Base-by-base conservation (phyloP, 768 basidiomycete genomes). In the Tricholoma saponaceum region DNA sequence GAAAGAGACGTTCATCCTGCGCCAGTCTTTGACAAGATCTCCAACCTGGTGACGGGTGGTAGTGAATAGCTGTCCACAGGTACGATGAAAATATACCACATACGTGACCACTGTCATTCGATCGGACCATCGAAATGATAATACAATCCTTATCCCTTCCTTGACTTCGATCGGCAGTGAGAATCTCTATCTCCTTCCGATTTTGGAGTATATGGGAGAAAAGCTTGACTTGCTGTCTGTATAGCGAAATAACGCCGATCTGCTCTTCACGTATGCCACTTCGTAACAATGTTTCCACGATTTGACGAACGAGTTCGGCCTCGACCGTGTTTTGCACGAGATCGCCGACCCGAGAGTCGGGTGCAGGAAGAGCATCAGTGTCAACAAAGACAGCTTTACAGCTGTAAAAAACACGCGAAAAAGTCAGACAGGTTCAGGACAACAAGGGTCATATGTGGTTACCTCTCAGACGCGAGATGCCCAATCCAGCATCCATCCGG, bases 111-210 rank as follows among this genome's bases (percentile, higher is more conserved):
- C 75, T 72, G 41, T 87, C 84, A 63, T 99, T 98, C 0, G 92
- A 92, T 58, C 93, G 79, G 5, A 96, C 95, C 78, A 98, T 83
- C 18, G 93, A 95, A 54, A 98, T 88, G 61, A 99, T 79, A 58
- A 98, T 85, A 68, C 92, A 94, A 47, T 96, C 93, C 69, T 99
- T 98, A 72, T 99, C 96, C 50, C 96, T 75, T 0, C 96, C 95
- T 72, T 97, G 95, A 70, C 90, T 92, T 56, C 86, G 87, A 73
- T 98, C 96, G 4, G 93, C 95, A 0, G 95, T 98, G 58, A 96
- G 73, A 49, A 95, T 83, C 70, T 98, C 95, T 13, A 96, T 76
- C 1, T 76, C 82, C 37, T 79, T 76, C 56, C 76, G 76, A 43
- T 70, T 72, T 32, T 77, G 72, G 35, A 98, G 69, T 44, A 89